A percentile compares a stretch with the other conserved stretches of the same genome.
phyloP scores from a whole-genome alignment of 2,329 filamentous ascomycete species.

The Alternaria consortialis region DNA sequence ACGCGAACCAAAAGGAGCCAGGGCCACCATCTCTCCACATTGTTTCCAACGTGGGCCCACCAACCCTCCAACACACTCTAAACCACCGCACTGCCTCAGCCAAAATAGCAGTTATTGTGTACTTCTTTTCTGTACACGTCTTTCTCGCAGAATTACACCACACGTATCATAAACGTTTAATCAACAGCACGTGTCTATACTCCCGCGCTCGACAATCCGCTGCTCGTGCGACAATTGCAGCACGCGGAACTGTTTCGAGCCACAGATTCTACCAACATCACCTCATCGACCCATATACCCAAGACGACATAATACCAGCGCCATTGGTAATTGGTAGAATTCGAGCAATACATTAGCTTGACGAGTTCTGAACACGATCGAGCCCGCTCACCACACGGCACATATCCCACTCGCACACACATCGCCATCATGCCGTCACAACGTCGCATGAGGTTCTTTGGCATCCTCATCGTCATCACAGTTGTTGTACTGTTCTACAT shows the following conservation, averaged over 20 bases:
- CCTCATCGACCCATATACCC: neutral
- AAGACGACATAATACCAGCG: neutral
- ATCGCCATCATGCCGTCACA: conserved; percentile 48
- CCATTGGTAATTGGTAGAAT: neutral
- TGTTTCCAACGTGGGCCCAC: conserved; percentile 11
- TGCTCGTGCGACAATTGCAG: conserved; percentile 1
- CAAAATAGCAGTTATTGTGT: neutral
- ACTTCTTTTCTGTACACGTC: conserved; percentile 5
- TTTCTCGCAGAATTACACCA: neutral
- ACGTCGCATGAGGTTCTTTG: conserved; percentile 73
- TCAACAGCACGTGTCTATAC: neutral
- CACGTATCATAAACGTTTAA: neutral
- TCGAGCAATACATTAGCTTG: neutral
- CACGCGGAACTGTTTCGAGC: conserved; percentile 5
- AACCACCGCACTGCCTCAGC: conserved; percentile 7
- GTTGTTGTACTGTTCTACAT: conserved; percentile 78
- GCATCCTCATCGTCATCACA: conserved; percentile 69
- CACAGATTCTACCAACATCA: neutral
- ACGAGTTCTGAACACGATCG: neutral
- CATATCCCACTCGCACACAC: conserved; percentile 11
- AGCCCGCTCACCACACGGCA: conserved; percentile 14
- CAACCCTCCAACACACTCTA: conserved; percentile 9
- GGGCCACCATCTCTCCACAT: conserved; percentile 20
- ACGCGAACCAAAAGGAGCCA: conserved; percentile 13
- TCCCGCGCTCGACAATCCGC: neutral